Conservation (phyloP, 2,329 filamentous ascomycete species). For the Penicillium corylophilum region DNA sequence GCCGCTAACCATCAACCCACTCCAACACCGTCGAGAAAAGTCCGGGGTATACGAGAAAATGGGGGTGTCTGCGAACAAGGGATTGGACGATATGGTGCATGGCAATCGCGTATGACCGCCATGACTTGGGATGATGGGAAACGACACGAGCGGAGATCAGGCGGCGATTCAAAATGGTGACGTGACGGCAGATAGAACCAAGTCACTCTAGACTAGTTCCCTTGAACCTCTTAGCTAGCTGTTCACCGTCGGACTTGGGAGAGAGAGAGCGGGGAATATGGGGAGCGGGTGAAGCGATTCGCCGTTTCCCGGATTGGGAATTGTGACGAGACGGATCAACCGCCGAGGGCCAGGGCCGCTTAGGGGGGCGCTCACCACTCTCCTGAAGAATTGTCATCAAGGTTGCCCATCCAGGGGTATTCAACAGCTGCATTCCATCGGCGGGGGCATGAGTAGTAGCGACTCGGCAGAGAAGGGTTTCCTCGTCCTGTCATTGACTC, state of each 20-base stretch:
- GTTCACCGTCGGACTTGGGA: slow-evolving; percentile 53
- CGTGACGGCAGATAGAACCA: slow-evolving; percentile 9
- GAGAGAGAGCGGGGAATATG: slow-evolving; percentile 35
- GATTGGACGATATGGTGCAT: neutral
- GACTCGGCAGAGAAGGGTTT: slow-evolving; percentile 78
- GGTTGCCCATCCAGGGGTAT: slow-evolving; percentile 90
- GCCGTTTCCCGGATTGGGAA: slow-evolving; percentile 34
- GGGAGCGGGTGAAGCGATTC: slow-evolving; percentile 14
- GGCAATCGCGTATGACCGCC: neutral
- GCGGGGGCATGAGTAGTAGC: slow-evolving; percentile 77
- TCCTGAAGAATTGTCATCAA: slow-evolving; percentile 90
- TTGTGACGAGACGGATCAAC: slow-evolving; percentile 39
- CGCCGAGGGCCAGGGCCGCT: slow-evolving; percentile 55
- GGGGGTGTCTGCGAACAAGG: neutral
- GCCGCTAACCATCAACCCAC: neutral
- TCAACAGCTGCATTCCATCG: slow-evolving; percentile 78
- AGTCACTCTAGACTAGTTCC: slow-evolving; percentile 56
- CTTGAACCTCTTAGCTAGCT: slow-evolving; percentile 66
- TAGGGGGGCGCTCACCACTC: slow-evolving; percentile 93
- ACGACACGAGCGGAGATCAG: neutral
- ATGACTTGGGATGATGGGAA: neutral
- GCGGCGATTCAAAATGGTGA: slow-evolving; percentile 9
- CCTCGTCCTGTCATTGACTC: slow-evolving; percentile 69
- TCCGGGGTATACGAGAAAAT: neutral
- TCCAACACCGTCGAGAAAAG: neutral